phyloP scores from a whole-genome alignment of 805 yeast species.

The Hagleromyces aurorensis region DNA sequence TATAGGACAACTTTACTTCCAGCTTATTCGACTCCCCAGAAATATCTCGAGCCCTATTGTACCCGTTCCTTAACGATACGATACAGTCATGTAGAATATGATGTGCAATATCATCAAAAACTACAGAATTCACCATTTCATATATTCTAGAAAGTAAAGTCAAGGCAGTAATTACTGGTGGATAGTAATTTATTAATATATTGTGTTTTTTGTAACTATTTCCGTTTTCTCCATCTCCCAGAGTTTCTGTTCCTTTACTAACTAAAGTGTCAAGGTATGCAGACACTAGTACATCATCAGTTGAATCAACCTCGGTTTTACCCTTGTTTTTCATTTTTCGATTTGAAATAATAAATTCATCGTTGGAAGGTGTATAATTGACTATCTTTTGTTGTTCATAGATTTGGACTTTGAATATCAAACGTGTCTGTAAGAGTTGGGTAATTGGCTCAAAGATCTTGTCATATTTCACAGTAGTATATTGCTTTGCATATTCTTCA shows the following conservation, averaged over 20 bases:
- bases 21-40: conserved; percentile 37
- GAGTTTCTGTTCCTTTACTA: too few species aligned
- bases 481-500: conserved; percentile 25
- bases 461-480: conserved; percentile 39
- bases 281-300: conserved; percentile 9
- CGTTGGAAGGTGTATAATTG: conserved; percentile 55
- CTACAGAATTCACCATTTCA: conserved; percentile 65
- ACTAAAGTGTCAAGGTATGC: conserved; percentile 8
- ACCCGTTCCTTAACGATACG: conserved; percentile 48
- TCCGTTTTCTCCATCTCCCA: too few species aligned
- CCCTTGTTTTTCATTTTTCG: conserved; percentile 21
- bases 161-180: conserved; percentile 65
- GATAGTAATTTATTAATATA: conserved; percentile 47
- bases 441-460: conserved; percentile 61
- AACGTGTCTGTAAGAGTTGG: conserved; percentile 70
- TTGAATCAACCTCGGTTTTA: conserved; percentile 3
- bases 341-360: conserved; percentile 57
- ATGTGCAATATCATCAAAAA: conserved; percentile 86
- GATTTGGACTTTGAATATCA: conserved; percentile 71
- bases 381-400: conserved; percentile 63
- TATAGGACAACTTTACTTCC: conserved; percentile 58
- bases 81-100: conserved; percentile 75
- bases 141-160: conserved; percentile 68
- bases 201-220: too few species aligned
- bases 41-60: conserved; percentile 35